A percentile compares a stretch with the other conserved stretches of the same genome.
phyloP scores from a whole-genome alignment of 1,284 basidiomycete species.

The Ustilago nuda region DNA sequence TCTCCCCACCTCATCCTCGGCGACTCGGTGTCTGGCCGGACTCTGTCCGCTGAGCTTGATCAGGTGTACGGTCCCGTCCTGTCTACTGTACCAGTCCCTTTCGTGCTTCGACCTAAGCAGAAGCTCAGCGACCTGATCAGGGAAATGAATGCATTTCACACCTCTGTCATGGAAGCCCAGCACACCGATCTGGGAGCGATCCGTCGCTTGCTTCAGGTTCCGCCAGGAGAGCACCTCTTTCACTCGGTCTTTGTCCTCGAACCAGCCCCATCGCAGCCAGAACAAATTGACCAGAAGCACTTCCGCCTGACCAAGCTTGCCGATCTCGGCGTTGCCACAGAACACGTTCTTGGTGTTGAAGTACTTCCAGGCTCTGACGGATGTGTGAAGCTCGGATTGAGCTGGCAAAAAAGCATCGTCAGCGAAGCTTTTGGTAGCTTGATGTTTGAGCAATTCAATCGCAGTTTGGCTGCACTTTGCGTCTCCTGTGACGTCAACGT shows the following conservation, averaged over 20 bases:
- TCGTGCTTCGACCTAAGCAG: slow-evolving; percentile 29
- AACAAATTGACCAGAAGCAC: not conserved
- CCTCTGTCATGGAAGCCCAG: slow-evolving; percentile 43
- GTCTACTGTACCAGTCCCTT: slow-evolving; percentile 64
- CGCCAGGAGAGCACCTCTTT: slow-evolving; percentile 60
- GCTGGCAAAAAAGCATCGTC: slow-evolving; percentile 42
- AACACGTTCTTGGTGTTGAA: slow-evolving; percentile 64
- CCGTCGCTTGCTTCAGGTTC: slow-evolving; percentile 55
- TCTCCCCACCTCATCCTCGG: slow-evolving; percentile 62
- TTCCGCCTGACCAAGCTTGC: slow-evolving; percentile 34
- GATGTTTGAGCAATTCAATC: slow-evolving; percentile 55
- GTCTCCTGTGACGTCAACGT: slow-evolving; percentile 12
- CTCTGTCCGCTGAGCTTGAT: slow-evolving; percentile 43
- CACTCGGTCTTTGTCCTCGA: slow-evolving; percentile 68
- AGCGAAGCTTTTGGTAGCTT: slow-evolving; percentile 39
- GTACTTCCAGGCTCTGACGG: slow-evolving; percentile 47
- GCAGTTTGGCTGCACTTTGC: slow-evolving; percentile 40
- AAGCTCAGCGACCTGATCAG: slow-evolving; percentile 44
- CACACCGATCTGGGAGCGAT: slow-evolving; percentile 57
- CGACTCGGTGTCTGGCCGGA: slow-evolving; percentile 62
- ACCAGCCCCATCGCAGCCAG: slow-evolving; percentile 20
- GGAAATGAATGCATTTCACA: slow-evolving; percentile 48
- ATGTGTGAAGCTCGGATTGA: slow-evolving; percentile 47
- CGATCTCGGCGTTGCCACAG: slow-evolving; percentile 60
- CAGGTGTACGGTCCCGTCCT: slow-evolving; percentile 61